phyloP scores from a whole-genome alignment of 306 rosid species.

The Vigna nakashimae region DNA sequence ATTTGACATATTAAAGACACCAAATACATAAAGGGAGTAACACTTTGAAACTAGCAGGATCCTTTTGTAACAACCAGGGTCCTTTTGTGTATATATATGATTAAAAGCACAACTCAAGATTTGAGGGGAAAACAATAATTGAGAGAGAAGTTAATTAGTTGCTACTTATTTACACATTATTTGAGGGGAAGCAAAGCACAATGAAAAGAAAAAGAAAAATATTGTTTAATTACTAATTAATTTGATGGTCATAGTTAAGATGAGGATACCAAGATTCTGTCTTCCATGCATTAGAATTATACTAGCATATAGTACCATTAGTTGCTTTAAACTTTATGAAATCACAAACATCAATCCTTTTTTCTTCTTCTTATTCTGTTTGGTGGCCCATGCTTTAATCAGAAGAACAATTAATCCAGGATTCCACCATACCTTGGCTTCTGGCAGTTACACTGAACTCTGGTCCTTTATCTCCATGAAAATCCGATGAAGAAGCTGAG shows the following conservation, averaged over 20 bases:
- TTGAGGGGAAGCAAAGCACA: conserved; percentile 34
- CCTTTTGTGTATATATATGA: conserved; percentile 14
- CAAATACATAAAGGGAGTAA: conserved; percentile 25
- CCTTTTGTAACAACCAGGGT: conserved; percentile 8
- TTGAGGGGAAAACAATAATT: not conserved
- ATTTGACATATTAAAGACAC: conserved; percentile 9
- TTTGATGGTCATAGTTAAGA: conserved; percentile 57
- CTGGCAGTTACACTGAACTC: conserved; percentile 54
- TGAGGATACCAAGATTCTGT: conserved; percentile 53
- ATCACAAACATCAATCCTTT: conserved; percentile 25
- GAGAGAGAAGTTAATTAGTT: conserved; percentile 23
- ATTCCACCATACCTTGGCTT: conserved; percentile 85
- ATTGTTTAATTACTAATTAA: conserved; percentile 44
- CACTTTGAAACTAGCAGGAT: conserved; percentile 26
- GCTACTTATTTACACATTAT: conserved; percentile 66
- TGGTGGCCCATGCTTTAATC: conserved; percentile 12
- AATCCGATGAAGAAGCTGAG: conserved; percentile 60
- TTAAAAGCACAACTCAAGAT: conserved; percentile 38
- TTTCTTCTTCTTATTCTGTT: conserved; percentile 28
- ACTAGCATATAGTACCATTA: conserved; percentile 21
- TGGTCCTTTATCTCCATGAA: conserved; percentile 58
- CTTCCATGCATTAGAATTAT: conserved; percentile 54
- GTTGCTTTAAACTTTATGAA: conserved; percentile 35
- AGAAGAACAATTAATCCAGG: conserved; percentile 87
- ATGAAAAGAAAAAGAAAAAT: conserved; percentile 16